Percentiles rank a stretch among this genome's conserved stretches.
phyloP scores from a whole-genome alignment of 2,329 filamentous ascomycete genomes.

The Thelonectria discophora region DNA sequence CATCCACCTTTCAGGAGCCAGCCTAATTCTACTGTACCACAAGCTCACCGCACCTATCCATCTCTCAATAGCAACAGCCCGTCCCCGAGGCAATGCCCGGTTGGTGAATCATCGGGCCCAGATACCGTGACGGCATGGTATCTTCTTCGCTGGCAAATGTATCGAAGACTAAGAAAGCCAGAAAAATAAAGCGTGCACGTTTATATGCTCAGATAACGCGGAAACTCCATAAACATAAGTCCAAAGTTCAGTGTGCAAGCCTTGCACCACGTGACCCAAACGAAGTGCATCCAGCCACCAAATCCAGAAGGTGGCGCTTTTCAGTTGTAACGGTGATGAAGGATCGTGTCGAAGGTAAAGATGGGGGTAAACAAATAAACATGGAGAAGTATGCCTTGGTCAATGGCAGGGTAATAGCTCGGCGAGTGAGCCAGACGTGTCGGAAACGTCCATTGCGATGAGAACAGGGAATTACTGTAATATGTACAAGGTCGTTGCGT shows the following conservation, averaged over 20 bases:
- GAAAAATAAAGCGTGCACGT: constrained; percentile 10
- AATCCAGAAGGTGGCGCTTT: constrained; percentile 19
- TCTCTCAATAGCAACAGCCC: constrained; percentile 1
- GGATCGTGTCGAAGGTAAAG: constrained; percentile 25
- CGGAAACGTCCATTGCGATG: neutral
- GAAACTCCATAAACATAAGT: constrained; percentile 1
- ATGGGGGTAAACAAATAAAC: constrained; percentile 12
- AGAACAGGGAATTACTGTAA: neutral
- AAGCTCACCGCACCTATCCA: constrained; percentile 1
- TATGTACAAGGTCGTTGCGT: constrained; percentile 7
- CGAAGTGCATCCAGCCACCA: constrained; percentile 6
- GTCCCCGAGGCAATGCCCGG: neutral
- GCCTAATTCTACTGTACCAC: constrained; percentile 14
- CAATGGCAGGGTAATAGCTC: constrained; percentile 18
- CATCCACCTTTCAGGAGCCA: constrained; percentile 19
- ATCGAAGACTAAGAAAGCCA: constrained; percentile 7
- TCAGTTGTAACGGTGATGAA: constrained; percentile 20
- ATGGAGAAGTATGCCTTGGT: constrained; percentile 12
- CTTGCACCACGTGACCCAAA: constrained; percentile 1
- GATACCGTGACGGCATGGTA: neutral
- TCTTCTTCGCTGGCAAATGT: neutral
- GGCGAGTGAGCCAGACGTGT: constrained; percentile 6
- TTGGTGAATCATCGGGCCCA: neutral
- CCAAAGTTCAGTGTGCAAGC: constrained; percentile 11
- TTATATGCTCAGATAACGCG: constrained; percentile 23